A percentile compares a stretch with the other conserved stretches of the same genome.
Evolutionary conservation across 176 grass and related monocot genomes (phyloP).

Genomic region (Lolium multiflorum): DNA sequence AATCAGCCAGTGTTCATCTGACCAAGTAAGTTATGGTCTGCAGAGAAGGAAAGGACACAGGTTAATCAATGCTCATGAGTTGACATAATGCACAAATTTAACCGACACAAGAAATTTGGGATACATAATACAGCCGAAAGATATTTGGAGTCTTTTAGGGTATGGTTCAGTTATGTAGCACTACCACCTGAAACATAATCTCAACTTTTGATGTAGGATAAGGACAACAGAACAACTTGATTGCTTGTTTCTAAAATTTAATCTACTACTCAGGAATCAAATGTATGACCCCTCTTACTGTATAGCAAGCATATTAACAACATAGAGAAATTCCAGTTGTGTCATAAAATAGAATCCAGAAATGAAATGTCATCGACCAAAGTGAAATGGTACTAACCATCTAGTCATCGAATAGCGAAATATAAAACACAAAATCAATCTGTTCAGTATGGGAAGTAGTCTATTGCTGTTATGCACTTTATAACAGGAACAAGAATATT

Average conservation of each 20-base stretch:
- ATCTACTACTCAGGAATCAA: neutral
- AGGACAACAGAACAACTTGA: neutral
- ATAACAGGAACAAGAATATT: conserved; percentile 46
- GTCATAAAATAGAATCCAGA: neutral
- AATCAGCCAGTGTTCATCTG: conserved; percentile 35
- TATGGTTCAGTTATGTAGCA: neutral
- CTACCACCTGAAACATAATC: neutral
- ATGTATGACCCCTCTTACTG: conserved; percentile 21
- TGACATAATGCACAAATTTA: neutral
- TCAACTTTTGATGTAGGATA: neutral
- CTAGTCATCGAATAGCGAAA: neutral
- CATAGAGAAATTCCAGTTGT: conserved; percentile 10
- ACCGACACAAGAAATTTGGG: conserved; percentile 4
- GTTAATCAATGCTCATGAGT: conserved; percentile 20
- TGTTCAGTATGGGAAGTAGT: neutral
- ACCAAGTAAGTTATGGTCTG: conserved; percentile 33
- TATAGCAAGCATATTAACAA: conserved; percentile 7
- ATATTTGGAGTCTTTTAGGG: neutral
- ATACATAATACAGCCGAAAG: neutral
- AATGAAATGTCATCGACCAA: neutral
- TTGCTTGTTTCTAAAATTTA: neutral
- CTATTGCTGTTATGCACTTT: conserved; percentile 1
- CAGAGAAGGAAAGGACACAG: conserved; percentile 25
- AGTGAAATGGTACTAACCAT: neutral
- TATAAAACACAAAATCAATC: neutral